Evolutionary conservation across 1,284 basidiomycete genomes (phyloP).

Genomic region (Sanghuangporus sanghuang): DNA sequence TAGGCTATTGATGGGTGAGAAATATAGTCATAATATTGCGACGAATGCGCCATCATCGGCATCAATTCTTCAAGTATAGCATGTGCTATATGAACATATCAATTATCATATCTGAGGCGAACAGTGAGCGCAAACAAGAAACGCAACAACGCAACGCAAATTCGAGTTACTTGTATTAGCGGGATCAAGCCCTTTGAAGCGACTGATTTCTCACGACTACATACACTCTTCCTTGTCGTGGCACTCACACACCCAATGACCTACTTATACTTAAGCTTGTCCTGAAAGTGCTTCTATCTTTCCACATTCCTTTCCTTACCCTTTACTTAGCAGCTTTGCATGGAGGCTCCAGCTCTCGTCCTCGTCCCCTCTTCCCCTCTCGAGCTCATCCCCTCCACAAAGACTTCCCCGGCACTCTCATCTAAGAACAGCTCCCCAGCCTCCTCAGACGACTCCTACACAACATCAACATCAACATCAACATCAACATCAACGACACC

Average conservation of each 20-base stretch:
- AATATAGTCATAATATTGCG: no score
- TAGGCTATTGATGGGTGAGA: no score
- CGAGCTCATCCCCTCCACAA: conserved; percentile 20
- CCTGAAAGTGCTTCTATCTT: background rate
- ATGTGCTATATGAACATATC: no score
- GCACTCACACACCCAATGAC: no score
- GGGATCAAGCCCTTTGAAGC: no score
- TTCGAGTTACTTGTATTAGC: background rate
- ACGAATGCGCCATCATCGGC: no score
- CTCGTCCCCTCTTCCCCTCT: conserved; percentile 38
- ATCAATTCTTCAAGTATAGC: no score
- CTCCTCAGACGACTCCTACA: conserved; percentile 31
- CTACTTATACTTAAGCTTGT: background rate
- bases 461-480: conserved; percentile 18
- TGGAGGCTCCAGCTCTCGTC: conserved; percentile 42
- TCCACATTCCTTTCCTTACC: background rate
- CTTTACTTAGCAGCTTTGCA: conserved; percentile 20
- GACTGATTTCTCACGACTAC: conserved; percentile 1
- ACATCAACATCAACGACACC: conserved; percentile 10
- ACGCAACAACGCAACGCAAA: background rate
- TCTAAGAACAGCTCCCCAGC: conserved; percentile 20
- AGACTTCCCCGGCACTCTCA: conserved; percentile 20
- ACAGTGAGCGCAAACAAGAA: background rate
- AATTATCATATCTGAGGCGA: no score
- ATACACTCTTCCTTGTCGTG: background rate